A percentile compares a stretch with the other conserved stretches of the same genome.
These are phyloP conservation scores for Fusarium gaditjirri DNA, from an alignment of 2,329 filamentous ascomycete genomes.

Conservation along the genomic window DNA sequence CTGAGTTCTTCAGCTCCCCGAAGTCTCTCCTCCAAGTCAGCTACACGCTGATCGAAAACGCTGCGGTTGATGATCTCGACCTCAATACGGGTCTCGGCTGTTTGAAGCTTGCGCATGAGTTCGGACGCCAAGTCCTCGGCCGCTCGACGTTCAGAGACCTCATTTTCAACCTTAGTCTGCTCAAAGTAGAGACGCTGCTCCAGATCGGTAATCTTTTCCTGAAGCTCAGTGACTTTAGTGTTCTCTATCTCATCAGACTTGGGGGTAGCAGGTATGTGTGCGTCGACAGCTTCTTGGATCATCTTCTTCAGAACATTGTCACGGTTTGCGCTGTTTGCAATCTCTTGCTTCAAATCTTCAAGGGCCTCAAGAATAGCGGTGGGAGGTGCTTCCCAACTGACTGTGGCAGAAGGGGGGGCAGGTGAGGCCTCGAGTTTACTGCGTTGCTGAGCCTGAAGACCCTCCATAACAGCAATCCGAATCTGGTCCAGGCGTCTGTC, in stretches of 20 bases:
- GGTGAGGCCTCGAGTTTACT: conserved; percentile 49
- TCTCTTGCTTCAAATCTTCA: conserved; percentile 67
- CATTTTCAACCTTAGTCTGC: conserved; percentile 60
- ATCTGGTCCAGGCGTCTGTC: conserved; percentile 88
- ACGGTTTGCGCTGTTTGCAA: conserved; percentile 39
- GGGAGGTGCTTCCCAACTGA: conserved; percentile 23
- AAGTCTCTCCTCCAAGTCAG: conserved; percentile 76
- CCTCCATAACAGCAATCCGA: conserved; percentile 77
- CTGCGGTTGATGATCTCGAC: conserved; percentile 71
- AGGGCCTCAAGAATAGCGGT: conserved; percentile 74
- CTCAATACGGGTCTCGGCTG: conserved; percentile 68
- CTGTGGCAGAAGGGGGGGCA: conserved; percentile 22
- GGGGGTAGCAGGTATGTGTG: conserved; percentile 63
- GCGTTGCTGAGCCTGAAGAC: conserved; percentile 68
- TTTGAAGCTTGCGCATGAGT: conserved; percentile 64
- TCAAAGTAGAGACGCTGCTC: conserved; percentile 65
- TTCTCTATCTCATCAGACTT: conserved; percentile 63
- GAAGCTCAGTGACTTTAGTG: conserved; percentile 67
- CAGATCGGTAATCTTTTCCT: conserved; percentile 68
- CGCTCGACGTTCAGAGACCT: conserved; percentile 59
- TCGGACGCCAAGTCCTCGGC: conserved; percentile 66
- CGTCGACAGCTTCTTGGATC: conserved; percentile 71
- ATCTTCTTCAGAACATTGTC: conserved; percentile 68
- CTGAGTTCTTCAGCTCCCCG: conserved; percentile 70
- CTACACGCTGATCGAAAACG: conserved; percentile 68